Conservation (phyloP, 2,329 filamentous ascomycete species). For the Arthrinium puccinioides region DNA sequence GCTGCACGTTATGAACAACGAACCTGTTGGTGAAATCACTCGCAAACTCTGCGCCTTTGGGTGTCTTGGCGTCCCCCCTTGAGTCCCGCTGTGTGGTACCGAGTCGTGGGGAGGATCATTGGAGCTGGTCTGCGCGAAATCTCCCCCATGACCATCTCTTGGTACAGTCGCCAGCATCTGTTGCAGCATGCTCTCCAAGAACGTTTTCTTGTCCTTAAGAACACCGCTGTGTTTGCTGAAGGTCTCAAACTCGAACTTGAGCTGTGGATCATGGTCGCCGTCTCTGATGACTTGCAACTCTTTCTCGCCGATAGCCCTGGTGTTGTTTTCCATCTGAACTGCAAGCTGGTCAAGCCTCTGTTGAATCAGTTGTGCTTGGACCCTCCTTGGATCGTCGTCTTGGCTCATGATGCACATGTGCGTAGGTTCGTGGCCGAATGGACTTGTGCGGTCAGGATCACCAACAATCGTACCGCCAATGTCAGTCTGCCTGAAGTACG, state of each 20-base stretch:
- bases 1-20: slow-evolving; percentile 92
- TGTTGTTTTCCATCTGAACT: slow-evolving; percentile 69
- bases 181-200: slow-evolving; percentile 50
- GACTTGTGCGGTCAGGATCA: slow-evolving; percentile 76
- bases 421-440: slow-evolving; percentile 87
- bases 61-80: slow-evolving; percentile 47
- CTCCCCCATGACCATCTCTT: too few relatives aligned
- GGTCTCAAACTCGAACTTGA: slow-evolving; percentile 54
- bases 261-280: slow-evolving; percentile 38
- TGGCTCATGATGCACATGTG: slow-evolving; percentile 94
- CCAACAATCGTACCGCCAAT: slow-evolving; percentile 72
- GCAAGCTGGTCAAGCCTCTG: slow-evolving; percentile 72
- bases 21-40: slow-evolving; percentile 98
- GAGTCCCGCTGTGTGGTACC: slow-evolving; percentile 10
- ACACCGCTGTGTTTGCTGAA: slow-evolving; percentile 48
- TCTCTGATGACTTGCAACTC: slow-evolving; percentile 58
- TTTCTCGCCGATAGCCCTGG: slow-evolving; percentile 64
- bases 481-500: slow-evolving; percentile 95
- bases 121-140: background rate
- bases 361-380: slow-evolving; percentile 81
- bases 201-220: slow-evolving; percentile 49
- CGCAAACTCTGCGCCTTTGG: slow-evolving; percentile 70
- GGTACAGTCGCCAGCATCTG: slow-evolving; percentile 28
- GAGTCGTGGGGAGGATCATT: slow-evolving; percentile 4
- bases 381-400: slow-evolving; percentile 78